phyloP scores from a whole-genome alignment of 305 asterid genomes.

The Solanum chacoense region DNA sequence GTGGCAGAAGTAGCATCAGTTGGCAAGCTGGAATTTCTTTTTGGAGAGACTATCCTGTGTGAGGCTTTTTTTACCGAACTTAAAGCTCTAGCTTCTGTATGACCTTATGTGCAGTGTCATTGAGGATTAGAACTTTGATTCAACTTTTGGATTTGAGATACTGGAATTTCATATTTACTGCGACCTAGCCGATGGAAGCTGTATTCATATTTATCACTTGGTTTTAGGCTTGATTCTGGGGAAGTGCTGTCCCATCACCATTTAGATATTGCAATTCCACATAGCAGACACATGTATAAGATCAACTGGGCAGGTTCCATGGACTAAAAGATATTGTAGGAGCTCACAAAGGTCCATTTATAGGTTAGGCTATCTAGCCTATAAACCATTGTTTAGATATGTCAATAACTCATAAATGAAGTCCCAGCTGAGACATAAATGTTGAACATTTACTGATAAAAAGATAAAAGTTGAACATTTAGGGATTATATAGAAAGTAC shows the following conservation, averaged over 20 bases:
- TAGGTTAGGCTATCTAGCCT: background rate
- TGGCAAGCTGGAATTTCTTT: background rate
- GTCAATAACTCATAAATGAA: background rate
- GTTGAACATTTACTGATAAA: background rate
- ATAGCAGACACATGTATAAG: background rate
- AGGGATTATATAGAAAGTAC: background rate
- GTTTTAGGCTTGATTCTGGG: background rate
- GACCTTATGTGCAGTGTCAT: background rate
- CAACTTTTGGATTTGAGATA: background rate
- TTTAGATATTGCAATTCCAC: background rate
- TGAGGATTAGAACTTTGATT: background rate
- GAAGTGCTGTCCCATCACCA: background rate
- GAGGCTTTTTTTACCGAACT: background rate
- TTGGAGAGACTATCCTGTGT: background rate
- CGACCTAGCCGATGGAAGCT: background rate
- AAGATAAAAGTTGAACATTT: background rate
- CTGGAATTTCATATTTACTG: background rate
- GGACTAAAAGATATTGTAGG: background rate
- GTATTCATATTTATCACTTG: background rate
- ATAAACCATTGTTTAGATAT: background rate
- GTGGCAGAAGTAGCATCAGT: background rate
- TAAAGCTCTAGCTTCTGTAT: background rate
- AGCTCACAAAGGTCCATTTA: background rate
- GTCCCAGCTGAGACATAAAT: background rate
- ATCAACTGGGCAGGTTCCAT: background rate